Evolutionary conservation across 2,329 filamentous ascomycete genomes (phyloP).

Genomic region (Zymoseptoria crescenta): DNA sequence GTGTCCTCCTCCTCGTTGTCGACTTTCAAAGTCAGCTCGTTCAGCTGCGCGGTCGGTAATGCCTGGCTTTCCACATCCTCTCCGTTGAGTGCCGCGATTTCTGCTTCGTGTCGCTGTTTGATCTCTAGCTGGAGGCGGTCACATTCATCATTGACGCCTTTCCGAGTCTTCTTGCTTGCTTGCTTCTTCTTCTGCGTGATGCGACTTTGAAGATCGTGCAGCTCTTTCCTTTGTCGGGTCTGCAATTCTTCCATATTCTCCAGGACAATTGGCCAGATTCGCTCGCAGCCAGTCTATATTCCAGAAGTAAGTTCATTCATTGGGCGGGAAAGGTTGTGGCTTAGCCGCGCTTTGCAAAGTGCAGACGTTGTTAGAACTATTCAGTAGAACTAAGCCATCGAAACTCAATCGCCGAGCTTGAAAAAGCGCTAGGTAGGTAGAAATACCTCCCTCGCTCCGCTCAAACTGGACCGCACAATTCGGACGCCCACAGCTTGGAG

Average conservation of each 20-base stretch:
- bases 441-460: neutral
- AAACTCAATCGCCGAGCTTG: neutral
- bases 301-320: neutral
- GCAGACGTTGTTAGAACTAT: too few relatives aligned
- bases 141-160: conserved; percentile 54
- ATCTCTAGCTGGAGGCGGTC: conserved; percentile 50
- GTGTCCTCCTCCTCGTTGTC: conserved; percentile 4
- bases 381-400: too few relatives aligned
- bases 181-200: conserved; percentile 96
- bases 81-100: conserved; percentile 42
- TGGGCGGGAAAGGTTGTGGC: too few relatives aligned
- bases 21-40: conserved; percentile 16
- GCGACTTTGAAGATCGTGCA: conserved; percentile 73
- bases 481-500: too few relatives aligned
- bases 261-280: neutral
- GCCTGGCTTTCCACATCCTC: conserved; percentile 9
- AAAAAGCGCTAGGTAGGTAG: neutral
- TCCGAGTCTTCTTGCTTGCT: conserved; percentile 72
- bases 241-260: conserved; percentile 64
- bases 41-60: conserved; percentile 12
- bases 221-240: conserved; percentile 77
- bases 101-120: conserved; percentile 46
- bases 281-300: neutral
- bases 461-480: too few relatives aligned
- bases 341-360: too few relatives aligned